Evolutionary conservation across 2,329 filamentous ascomycete genomes (phyloP), one percentile per base, ranked within the genome.

Genomic region (Xylaria sp.): DNA sequence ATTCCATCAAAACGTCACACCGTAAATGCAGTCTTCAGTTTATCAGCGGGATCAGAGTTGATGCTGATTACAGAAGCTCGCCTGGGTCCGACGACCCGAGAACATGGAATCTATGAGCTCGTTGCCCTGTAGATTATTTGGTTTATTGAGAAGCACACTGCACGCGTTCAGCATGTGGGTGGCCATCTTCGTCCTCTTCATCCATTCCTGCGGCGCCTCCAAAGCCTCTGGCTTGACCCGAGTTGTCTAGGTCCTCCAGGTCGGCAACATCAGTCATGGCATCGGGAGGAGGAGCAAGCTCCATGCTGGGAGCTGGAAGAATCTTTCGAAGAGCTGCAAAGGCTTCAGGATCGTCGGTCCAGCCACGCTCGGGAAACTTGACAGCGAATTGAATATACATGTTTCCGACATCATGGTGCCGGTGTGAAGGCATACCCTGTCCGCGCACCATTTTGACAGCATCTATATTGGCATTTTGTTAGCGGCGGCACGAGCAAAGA

Each of bases 331-430:
- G 90, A 13, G 90, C 85, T 65, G 93, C 89, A 74, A 97, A 92
- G 70, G 93, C 91, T 66, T 89, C 85, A 18, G 89, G 84, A 60
- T 91, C 85, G 43, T 87, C 79, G 43, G 88, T 87, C 87, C 89
- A 91, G 78, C 88, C 85, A 83, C 90, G 91, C 77, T 93, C 91
- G 57, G 96, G 96, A 87, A 99, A 98, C 83, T 97, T 97, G 83
- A 99, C 94, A 77, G 93, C 91, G 84, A 99, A 99, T 79, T 97
- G 93, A 78, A 99, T 94, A 85, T 96, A 99, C 75, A 99, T 86
- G 83, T 99, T 97, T 77, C 96, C 96, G 78, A 88, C 90, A 82
- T 98, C 93, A 85, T 99, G 96, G 82, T 98, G 96, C 76, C 96
- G 90, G 82, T 89, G 92, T 4, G 96, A 97, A 48, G 96, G 96